A percentile compares a stretch with the other conserved stretches of the same genome.
Evolutionary conservation across 2,329 filamentous ascomycete genomes (phyloP).

Genomic region (Colletotrichum zoysiae): DNA sequence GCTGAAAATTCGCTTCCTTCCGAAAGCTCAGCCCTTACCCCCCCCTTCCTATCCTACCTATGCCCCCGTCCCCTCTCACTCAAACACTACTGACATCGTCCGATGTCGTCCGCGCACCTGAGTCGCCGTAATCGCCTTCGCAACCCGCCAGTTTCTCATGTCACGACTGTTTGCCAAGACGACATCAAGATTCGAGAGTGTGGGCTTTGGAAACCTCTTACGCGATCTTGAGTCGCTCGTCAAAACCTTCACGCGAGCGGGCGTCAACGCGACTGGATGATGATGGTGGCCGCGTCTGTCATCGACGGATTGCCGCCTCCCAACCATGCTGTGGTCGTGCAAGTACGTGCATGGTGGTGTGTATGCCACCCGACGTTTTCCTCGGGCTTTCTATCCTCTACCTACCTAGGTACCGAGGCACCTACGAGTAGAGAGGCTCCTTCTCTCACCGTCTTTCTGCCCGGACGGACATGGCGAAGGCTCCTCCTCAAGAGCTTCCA

Average conservation of each 20-base stretch:
- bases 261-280: constrained; percentile 13
- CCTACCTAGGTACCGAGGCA: background rate
- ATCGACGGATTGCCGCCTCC: constrained; percentile 28
- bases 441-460: constrained; percentile 37
- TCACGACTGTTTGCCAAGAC: constrained; percentile 12
- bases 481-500: constrained; percentile 18
- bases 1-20: constrained; percentile 34
- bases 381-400: background rate
- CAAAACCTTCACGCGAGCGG: constrained; percentile 2
- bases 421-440: background rate
- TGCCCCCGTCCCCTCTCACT: constrained; percentile 16
- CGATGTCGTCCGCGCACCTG: background rate
- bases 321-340: background rate
- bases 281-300: constrained; percentile 18
- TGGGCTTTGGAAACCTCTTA: constrained; percentile 2
- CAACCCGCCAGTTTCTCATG: background rate
- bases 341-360: background rate
- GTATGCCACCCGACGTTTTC: background rate
- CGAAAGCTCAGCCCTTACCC: constrained; percentile 19
- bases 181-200: background rate
- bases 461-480: constrained; percentile 26
- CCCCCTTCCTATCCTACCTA: no score
- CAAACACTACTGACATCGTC: constrained; percentile 30
- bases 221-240: constrained; percentile 19
- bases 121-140: background rate